These are phyloP conservation scores for Solanum rostratum DNA, from an alignment of 257 asterid species.

Conservation along the genomic window DNA sequence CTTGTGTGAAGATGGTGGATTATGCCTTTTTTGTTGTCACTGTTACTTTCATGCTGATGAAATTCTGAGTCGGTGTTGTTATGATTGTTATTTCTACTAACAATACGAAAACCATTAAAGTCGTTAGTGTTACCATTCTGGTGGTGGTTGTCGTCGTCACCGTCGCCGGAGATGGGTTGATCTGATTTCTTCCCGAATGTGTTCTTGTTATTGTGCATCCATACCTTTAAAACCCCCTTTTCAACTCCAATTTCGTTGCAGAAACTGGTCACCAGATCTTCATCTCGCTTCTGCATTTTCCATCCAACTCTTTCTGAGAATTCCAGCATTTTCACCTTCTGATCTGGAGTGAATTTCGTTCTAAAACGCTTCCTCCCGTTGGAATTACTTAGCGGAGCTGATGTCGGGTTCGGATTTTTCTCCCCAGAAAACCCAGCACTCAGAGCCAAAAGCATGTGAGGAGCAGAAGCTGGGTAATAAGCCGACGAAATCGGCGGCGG, in stretches of 20 bases:
- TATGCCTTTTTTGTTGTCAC: conserved; percentile 11
- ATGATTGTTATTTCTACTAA: background rate
- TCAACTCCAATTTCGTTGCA: conserved; percentile 58
- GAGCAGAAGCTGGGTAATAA: conserved; percentile 75
- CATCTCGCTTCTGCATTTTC: conserved; percentile 80
- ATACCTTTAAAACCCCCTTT: conserved; percentile 63
- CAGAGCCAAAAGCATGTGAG: conserved; percentile 78
- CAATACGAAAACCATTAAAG: background rate
- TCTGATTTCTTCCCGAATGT: conserved; percentile 37
- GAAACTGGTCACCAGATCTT: conserved; percentile 36
- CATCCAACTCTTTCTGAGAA: conserved; percentile 57
- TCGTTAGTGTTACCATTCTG: background rate
- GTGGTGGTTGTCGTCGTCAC: background rate
- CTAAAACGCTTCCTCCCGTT: conserved; percentile 57
- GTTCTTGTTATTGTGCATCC: conserved; percentile 94
- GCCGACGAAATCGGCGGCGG: conserved; percentile 97
- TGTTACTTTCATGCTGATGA: conserved; percentile 17
- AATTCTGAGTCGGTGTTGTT: background rate
- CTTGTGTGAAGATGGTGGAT: conserved; percentile 1
- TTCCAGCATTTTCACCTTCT: conserved; percentile 65
- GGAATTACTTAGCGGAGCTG: conserved; percentile 1
- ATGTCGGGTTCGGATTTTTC: conserved; percentile 17
- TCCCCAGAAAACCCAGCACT: conserved; percentile 39
- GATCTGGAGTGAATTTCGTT: conserved; percentile 55
- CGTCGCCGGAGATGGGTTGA: conserved; percentile 3